Conservation (phyloP, 306 rosid species). For the Vicia faba region DNA sequence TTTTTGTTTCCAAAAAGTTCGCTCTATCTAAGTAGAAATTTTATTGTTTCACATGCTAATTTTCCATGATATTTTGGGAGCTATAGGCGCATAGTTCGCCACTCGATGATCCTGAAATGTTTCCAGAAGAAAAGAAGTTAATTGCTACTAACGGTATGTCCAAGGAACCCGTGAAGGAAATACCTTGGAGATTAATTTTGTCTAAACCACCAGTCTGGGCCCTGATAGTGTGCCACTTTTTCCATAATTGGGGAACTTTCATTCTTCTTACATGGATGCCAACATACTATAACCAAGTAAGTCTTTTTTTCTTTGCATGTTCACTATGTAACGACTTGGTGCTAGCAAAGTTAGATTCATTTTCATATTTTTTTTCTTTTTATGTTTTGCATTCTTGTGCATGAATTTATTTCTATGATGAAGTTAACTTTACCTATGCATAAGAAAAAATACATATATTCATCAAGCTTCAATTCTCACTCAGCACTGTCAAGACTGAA, state of each 20-base stretch:
- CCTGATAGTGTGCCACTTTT: slow-evolving; percentile 91
- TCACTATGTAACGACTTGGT: slow-evolving; percentile 37
- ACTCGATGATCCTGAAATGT: slow-evolving; percentile 87
- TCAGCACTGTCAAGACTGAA: no score
- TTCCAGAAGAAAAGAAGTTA: slow-evolving; percentile 80
- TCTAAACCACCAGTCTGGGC: no score
- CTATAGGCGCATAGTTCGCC: slow-evolving; percentile 91
- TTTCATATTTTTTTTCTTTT: no score
- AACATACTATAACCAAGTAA: slow-evolving; percentile 94
- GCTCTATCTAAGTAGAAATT: not conserved
- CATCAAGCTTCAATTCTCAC: no score
- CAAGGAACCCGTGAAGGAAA: slow-evolving; percentile 81
- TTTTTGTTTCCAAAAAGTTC: no score
- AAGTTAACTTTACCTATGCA: no score
- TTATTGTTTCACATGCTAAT: no score
- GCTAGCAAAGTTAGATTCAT: no score
- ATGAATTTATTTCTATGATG: no score
- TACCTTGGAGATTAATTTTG: slow-evolving; percentile 89
- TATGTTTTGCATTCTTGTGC: no score
- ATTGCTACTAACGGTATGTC: slow-evolving; percentile 55
- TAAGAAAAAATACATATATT: no score
- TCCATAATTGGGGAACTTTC: slow-evolving; percentile 99
- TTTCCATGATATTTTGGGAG: not conserved
- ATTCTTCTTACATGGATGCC: slow-evolving; percentile 99
- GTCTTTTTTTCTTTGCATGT: slow-evolving; percentile 30